These are phyloP conservation scores for Diddensiella transvaalensis DNA, from an alignment of 805 yeast genomes.

Conservation along the genomic window DNA sequence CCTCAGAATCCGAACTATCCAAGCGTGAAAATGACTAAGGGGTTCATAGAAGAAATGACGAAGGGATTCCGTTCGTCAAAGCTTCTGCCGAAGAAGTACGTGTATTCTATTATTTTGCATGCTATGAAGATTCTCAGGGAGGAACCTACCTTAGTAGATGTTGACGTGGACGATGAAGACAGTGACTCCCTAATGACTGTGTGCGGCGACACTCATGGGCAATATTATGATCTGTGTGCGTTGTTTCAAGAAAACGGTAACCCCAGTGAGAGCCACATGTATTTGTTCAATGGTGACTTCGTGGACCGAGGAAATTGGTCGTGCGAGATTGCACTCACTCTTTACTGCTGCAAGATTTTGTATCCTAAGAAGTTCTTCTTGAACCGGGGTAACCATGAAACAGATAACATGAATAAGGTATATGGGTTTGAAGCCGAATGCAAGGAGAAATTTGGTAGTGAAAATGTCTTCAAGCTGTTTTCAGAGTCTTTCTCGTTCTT, in stretches of 20 bases:
- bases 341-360: constrained; percentile 71
- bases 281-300: constrained; percentile 93
- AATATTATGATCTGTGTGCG: constrained; percentile 83
- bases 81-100: constrained; percentile 73
- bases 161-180: constrained; percentile 38
- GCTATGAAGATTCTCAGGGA: constrained; percentile 58
- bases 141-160: constrained; percentile 76
- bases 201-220: constrained; percentile 98
- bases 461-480: constrained; percentile 75
- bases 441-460: constrained; percentile 73
- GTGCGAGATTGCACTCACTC: constrained; percentile 84
- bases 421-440: constrained; percentile 97
- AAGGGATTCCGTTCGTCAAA: constrained; percentile 70
- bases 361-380: constrained; percentile 68
- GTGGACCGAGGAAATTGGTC: constrained; percentile 99
- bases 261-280: constrained; percentile 64
- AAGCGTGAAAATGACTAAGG: constrained; percentile 43
- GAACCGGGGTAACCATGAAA: constrained; percentile 96
- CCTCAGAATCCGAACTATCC: constrained; percentile 22
- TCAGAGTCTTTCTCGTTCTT: constrained; percentile 80
- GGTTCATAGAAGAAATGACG: constrained; percentile 63
- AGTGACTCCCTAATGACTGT: constrained; percentile 57
- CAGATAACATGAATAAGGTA: constrained; percentile 92
- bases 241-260: constrained; percentile 72
- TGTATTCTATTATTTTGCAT: constrained; percentile 73